Percentiles rank a stretch among this genome's conserved stretches.
These are phyloP conservation scores for Solanum stenotomum DNA, from an alignment of 257 asterid species.

Conservation along the genomic window DNA sequence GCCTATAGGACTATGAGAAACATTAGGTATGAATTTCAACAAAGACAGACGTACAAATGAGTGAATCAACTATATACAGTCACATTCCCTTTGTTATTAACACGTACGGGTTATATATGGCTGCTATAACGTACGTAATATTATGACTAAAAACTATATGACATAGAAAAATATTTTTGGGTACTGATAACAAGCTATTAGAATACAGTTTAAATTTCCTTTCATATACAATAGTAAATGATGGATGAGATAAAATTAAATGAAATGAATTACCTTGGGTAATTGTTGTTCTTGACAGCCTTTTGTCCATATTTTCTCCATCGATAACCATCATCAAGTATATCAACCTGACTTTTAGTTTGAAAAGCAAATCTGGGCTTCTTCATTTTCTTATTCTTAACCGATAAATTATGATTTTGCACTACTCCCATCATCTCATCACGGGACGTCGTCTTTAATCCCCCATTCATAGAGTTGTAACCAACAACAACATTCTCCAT, in stretches of 20 bases:
- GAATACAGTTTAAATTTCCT: no score
- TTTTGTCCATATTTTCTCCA: conserved; percentile 72
- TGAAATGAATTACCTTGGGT: no score
- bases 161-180: not conserved
- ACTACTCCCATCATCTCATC: not conserved
- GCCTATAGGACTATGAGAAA: not conserved
- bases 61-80: not conserved
- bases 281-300: no score
- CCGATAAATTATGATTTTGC: not conserved
- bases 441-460: not conserved
- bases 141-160: not conserved
- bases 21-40: not conserved
- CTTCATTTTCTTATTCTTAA: conserved; percentile 20
- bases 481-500: conserved; percentile 9
- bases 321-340: conserved; percentile 64
- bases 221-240: no score
- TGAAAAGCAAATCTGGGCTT: conserved; percentile 45
- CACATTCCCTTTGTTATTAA: not conserved
- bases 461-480: conserved; percentile 3
- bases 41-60: not conserved
- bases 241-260: no score
- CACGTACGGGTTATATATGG: not conserved
- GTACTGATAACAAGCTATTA: not conserved
- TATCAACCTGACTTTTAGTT: conserved; percentile 54
- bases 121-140: not conserved